These are phyloP conservation scores for Yamadazyma atlantica DNA, from an alignment of 1,139 yeast genomes.

Conservation along the genomic window DNA sequence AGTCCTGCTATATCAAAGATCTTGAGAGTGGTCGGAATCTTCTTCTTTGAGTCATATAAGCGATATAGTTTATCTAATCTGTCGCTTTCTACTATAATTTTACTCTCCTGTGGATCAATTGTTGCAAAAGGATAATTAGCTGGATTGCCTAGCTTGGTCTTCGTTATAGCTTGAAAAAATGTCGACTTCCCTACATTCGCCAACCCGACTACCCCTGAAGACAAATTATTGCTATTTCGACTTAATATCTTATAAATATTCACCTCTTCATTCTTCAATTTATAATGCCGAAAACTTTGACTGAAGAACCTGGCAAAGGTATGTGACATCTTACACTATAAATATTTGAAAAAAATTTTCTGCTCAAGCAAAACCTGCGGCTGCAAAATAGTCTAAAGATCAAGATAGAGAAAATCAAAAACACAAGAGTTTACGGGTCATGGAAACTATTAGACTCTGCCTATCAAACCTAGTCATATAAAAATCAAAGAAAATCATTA, in stretches of 20 bases:
- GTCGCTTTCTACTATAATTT: conserved; percentile 54
- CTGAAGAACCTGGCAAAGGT: conserved; percentile 3
- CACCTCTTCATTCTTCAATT: conserved; percentile 5
- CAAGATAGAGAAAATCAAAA: not conserved
- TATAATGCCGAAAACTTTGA: conserved; percentile 1
- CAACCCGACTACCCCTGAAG: conserved; percentile 64
- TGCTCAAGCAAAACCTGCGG: not conserved
- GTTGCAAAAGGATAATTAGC: conserved; percentile 84
- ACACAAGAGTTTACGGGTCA: no score
- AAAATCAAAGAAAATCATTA: no score
- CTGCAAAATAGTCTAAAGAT: not conserved
- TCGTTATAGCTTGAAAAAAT: conserved; percentile 69
- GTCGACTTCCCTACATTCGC: conserved; percentile 80
- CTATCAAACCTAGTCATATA: no score
- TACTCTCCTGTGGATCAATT: conserved; percentile 69
- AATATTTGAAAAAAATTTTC: not conserved
- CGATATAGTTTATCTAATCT: conserved; percentile 44
- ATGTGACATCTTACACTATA: no score
- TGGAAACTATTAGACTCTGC: no score
- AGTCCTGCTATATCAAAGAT: conserved; percentile 76
- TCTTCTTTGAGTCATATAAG: conserved; percentile 51
- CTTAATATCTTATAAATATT: conserved; percentile 34
- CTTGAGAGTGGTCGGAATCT: conserved; percentile 56
- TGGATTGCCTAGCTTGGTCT: conserved; percentile 67
- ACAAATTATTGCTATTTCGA: conserved; percentile 54